Conservation (phyloP, 768 basidiomycete genomes). For the Leccinum sublutescens region DNA sequence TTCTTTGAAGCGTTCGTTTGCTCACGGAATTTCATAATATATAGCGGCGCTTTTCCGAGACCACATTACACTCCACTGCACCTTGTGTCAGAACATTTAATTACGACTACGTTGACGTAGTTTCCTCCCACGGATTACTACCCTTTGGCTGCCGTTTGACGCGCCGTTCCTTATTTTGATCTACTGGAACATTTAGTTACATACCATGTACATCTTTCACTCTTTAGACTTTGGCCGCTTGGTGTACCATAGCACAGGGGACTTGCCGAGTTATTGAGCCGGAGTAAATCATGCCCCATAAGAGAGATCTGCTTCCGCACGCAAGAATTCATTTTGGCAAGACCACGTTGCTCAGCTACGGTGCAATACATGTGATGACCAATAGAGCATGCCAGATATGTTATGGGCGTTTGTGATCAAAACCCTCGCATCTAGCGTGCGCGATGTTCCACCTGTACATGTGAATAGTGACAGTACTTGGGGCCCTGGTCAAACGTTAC, state of each 20-base stretch:
- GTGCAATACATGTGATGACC: not conserved
- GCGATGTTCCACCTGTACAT: not conserved
- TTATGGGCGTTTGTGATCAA: not conserved
- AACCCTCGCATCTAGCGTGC: not conserved
- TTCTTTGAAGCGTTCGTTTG: slow-evolving; percentile 1
- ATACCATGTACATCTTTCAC: slow-evolving; percentile 22
- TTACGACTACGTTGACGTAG: slow-evolving; percentile 25
- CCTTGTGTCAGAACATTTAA: slow-evolving; percentile 85
- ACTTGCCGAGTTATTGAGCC: slow-evolving; percentile 14
- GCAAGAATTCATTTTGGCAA: not conserved
- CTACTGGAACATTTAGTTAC: slow-evolving; percentile 24
- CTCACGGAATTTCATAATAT: slow-evolving; percentile 16
- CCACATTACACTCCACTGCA: slow-evolving; percentile 73
- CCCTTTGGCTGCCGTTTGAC: not conserved
- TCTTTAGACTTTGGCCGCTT: slow-evolving; percentile 20
- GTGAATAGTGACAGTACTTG: not conserved
- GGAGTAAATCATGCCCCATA: not conserved
- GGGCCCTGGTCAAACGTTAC: slow-evolving; percentile 21
- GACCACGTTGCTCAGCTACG: not conserved
- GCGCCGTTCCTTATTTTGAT: slow-evolving; percentile 12
- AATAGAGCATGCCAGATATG: not conserved
- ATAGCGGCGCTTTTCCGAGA: slow-evolving; percentile 81
- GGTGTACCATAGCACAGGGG: slow-evolving; percentile 30
- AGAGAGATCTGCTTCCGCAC: not conserved
- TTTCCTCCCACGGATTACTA: slow-evolving; percentile 12